Evolutionary conservation across 495 filamentous ascomycete species (phyloP), one percentile per base, ranked within the genome.

Genomic region (Saxophila tyrrhenica): DNA sequence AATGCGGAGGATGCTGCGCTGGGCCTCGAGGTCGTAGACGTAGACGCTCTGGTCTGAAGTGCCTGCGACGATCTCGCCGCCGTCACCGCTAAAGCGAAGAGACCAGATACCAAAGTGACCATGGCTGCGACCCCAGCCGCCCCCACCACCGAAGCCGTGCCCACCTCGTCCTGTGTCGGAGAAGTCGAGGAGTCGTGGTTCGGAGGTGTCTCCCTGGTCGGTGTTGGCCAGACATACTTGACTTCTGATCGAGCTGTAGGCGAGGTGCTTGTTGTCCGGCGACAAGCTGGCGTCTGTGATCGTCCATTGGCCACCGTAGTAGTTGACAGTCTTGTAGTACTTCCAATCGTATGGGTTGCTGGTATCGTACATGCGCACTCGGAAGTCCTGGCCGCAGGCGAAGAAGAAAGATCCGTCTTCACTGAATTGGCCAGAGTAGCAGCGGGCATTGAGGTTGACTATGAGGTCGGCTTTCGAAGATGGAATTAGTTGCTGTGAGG

Each of bases 381-480:
- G 81, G 69, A 92, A 95, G 65, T 98, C 90, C 66, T 96, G 90
- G 21, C 82, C 83, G 60, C 85, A 91, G n/a, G 83, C 84, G 67
- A 95, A 98, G 69, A 95, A 98, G 71, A 96, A 96, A 70, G 95
- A 95, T 5, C 92, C 92, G 60, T 98, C 92, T 51, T 91, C 85
- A 0, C 87, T 94, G 65, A 96, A 98, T 66, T 98, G 92, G 3
- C 92, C 92, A 15, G 89, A 95, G 65, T 95, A 96, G 51, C 90
- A 89, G 46, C 85, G 81, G 15, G 81, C 76, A 50, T 87, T 78
- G 61, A 87, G 92, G 55, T 95, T 83, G 47, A 97, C 86, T 58
- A 95, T 84, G 61, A 85, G 87, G 62, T 97, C 90, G 0, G 91
- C 82, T 10, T 77, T 77, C 0, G 85, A 85, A 2, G 78, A 77